Conservation (phyloP, 2,329 filamentous ascomycete genomes). For the Apiospora saccharicola region DNA sequence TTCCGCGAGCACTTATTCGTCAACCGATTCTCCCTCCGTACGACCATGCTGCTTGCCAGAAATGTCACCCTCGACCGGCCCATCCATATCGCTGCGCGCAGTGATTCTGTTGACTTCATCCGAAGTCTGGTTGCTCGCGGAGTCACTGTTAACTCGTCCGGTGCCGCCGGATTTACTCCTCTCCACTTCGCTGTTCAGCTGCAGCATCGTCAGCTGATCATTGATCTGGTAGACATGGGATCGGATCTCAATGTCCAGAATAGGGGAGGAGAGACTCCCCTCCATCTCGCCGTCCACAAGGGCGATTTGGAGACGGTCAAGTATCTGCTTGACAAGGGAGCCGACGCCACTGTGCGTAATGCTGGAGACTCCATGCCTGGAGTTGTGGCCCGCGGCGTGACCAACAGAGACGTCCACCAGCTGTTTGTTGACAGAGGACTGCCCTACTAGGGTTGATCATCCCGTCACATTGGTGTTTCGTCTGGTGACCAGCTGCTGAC, state of each 20-base stretch:
- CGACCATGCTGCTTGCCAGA: not conserved
- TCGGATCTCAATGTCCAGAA: not conserved
- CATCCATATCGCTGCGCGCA: not conserved
- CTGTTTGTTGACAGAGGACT: not conserved
- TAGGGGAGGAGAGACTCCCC: not conserved
- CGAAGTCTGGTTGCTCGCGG: not conserved
- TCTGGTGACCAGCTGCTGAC: no score
- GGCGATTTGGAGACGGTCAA: not conserved
- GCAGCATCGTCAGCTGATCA: not conserved
- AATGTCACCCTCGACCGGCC: not conserved
- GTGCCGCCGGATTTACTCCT: rapidly evolving
- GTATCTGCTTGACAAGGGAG: not conserved
- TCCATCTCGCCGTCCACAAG: not conserved
- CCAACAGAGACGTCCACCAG: not conserved
- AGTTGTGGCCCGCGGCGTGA: not conserved
- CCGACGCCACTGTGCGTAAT: not conserved
- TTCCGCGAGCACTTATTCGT: not conserved
- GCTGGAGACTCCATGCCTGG: not conserved
- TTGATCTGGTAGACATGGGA: not conserved
- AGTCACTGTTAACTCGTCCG: not conserved
- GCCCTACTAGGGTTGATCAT: no score
- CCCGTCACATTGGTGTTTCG: no score
- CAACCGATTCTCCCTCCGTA: not conserved
- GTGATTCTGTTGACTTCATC: not conserved
- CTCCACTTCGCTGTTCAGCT: not conserved